Base-by-base conservation (phyloP, 169 alveolate genomes). In the Prorocentrum cordatum region DNA sequence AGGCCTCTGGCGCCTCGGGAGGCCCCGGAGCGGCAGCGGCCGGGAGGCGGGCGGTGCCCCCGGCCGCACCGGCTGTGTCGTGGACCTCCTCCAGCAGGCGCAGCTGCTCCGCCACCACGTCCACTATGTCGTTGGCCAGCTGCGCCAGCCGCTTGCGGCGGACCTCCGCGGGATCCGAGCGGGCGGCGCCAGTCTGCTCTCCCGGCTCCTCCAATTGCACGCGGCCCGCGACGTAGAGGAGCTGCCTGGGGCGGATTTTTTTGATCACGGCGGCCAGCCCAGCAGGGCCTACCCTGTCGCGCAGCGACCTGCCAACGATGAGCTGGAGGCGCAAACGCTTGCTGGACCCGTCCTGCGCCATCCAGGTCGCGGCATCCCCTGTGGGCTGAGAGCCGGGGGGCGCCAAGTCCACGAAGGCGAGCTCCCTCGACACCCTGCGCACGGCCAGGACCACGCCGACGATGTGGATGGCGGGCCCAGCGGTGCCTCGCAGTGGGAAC, bases 171-270 rank as follows among this genome's bases (percentile, higher is more conserved):
- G 22, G 24, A 9, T 70, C 67, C 2, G 12, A 5, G 50, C 58
- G 12, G 12, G 12, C 1, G 58, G 24, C 58, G 20, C 1, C 12
- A 33, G 66, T 58, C 26, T 58, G 64, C 64, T 50, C 64, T 10
- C 86, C 86, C 7, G 50, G 86, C 59, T 75, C 86, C 39, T 75
- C 86, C 31, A 75, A 38, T 39, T 75, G 86, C 86, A 75, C 36
- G 42, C 86, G 86, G 16, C 86, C 86, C 0, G 86, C 86, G 3
- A 75, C 86, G 24, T 75, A 75, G 86, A 75, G 14, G 22, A 75
- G 38, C 86, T 75, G 86, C 27, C 33, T 50, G 16, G 86, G 71
- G 31, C 86, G 64, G 24, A 75, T 36, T n/a, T 71, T 62, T 9
- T 54, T 75, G 59, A 75, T 54, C 18, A 75, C 86, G 29, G 36